Conservation (phyloP, 805 yeast species). For the Huiozyma naganishii region DNA sequence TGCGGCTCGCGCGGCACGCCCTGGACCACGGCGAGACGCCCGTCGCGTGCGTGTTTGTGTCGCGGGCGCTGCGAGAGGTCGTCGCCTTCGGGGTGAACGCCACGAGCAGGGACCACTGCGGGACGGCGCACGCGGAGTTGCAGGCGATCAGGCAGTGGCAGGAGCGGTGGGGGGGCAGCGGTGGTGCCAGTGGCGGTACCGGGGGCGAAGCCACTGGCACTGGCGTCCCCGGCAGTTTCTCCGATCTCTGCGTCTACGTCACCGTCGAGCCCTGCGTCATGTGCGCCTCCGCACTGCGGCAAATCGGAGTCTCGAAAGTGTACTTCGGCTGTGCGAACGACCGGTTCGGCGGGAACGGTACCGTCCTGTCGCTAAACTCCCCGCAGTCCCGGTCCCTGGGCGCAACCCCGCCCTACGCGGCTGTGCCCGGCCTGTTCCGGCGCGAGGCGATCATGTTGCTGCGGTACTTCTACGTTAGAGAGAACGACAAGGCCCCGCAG, state of each 20-base stretch:
- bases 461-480: constrained; percentile 74
- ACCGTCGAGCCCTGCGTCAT: constrained; percentile 97
- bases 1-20: constrained; percentile 52
- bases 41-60: constrained; percentile 68
- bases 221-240: constrained; percentile 30
- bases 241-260: constrained; percentile 64
- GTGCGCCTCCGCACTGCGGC: constrained; percentile 91
- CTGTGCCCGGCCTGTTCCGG: constrained; percentile 69
- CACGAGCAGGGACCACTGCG: constrained; percentile 75
- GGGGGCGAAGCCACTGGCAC: too few species aligned
- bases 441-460: constrained; percentile 76
- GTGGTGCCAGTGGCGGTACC: constrained; percentile 16
- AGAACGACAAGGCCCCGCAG: constrained; percentile 75
- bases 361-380: constrained; percentile 51
- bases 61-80: constrained; percentile 33
- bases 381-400: too few species aligned
- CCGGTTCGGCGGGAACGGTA: constrained; percentile 93
- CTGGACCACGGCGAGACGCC: constrained; percentile 67
- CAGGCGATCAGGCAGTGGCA: constrained; percentile 56
- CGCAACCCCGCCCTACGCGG: constrained; percentile 9
- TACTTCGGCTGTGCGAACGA: constrained; percentile 92
- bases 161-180: constrained; percentile 13
- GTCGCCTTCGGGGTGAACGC: constrained; percentile 75
- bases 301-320: constrained; percentile 60
- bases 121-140: constrained; percentile 90